phyloP scores from a whole-genome alignment of 148 eudicot species.

The Vaccinium myrtillus region DNA sequence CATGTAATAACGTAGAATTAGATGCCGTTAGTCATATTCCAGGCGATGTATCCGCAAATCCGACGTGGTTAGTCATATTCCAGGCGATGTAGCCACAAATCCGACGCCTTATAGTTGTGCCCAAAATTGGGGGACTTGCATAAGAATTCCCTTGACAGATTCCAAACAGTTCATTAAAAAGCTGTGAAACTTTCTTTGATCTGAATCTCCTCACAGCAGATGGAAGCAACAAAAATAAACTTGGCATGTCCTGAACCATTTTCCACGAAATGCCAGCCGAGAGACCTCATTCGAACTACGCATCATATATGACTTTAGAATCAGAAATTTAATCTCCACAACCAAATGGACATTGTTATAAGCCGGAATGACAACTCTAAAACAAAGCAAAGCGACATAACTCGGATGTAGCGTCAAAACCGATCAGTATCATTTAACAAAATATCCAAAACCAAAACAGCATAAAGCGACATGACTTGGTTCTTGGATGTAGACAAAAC shows the following conservation, averaged over 20 bases:
- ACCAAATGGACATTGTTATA: background rate
- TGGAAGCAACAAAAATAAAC: background rate
- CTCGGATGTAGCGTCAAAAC: background rate
- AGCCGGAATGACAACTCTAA: too few species aligned
- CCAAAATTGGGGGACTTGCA: too few species aligned
- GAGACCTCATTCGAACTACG: background rate
- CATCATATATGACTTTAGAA: background rate
- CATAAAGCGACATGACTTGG: background rate
- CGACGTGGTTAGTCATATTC: too few species aligned
- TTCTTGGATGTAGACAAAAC: too few species aligned
- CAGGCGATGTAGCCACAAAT: too few species aligned
- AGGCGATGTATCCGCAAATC: too few species aligned
- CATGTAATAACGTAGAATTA: too few species aligned
- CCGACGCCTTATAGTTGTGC: too few species aligned
- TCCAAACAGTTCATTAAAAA: background rate
- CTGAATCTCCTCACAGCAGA: background rate
- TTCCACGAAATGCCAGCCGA: background rate
- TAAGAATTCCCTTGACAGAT: background rate
- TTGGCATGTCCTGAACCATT: background rate
- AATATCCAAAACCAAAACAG: conserved; percentile 4
- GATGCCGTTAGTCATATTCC: too few species aligned
- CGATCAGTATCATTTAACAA: background rate
- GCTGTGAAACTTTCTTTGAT: too few species aligned
- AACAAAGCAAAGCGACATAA: background rate
- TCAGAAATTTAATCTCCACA: background rate